Base-by-base conservation (phyloP, 148 eudicot genomes). In the Camellia lanceoleosa region DNA sequence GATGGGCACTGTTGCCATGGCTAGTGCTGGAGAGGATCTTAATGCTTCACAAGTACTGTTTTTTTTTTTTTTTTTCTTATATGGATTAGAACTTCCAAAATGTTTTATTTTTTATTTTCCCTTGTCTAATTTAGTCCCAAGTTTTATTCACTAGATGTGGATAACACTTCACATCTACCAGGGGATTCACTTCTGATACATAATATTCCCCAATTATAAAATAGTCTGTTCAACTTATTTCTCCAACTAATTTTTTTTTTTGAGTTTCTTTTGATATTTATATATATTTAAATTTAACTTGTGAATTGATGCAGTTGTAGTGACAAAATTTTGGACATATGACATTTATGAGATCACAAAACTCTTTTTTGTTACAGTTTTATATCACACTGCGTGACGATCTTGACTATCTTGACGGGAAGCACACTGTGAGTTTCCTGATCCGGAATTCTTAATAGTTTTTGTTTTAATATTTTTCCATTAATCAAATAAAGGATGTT, bases 401-500 rank as follows among this genome's bases (percentile, higher is more conserved):
- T 83, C 93, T 95, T 75, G 98, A 95, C 86, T 95, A 89, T 79
- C 97, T 95, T 15, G 98, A 95, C 77, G 98, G 92, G 71, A 95
- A 95, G 84, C 94, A 95, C 79, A 92, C 98, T 23, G 98, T 95
- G 84, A 91, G 98, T 91, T 80, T 60, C 30, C 82, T 79, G 1
- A 14, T 71, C 71, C 41, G 42, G 15, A 49, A 47, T 68, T 42
- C 19, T 61, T 42, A 4, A 23, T 73, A 13, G 42, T 42, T 76
- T 71, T 71, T 52, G 55, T 60, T 55, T 62, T 5, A 55, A 51
- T 59, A 20, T 77, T 51, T 66, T 67, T 8, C 66, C 68, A 56
- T 7, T 65, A 13, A 66, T 18, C 19, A 30, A 56, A 46, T 67
- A 56, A 66, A 19, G 23, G 7, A 65, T 16, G 52, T 44, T 60